Base-by-base conservation (phyloP, 495 filamentous ascomycete species). In the Corynascus novoguineensis region DNA sequence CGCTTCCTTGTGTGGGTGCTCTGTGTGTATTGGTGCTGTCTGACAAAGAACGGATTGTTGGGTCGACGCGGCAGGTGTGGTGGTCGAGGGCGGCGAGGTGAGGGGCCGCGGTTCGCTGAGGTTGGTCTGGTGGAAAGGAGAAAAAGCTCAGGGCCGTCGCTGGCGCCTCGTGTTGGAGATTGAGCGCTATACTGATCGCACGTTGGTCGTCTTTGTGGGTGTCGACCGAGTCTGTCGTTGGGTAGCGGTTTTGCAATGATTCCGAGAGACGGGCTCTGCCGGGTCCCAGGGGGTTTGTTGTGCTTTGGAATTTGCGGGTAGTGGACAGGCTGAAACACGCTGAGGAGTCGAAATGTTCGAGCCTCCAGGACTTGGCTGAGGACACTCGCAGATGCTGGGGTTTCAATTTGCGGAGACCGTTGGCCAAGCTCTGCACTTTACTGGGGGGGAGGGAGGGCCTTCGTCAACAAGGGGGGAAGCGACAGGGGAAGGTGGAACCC, bases 241-340 rank as follows among this genome's bases (percentile, higher is more conserved):
- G 48, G n/a, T n/a, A n/a, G n/a, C n/a, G n/a, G n/a, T n/a, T n/a
- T 48, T 38, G 57, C 60, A 50, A 42, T n/a, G 55, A 50, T 40
- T 8, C n/a, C n/a, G n/a, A 25, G 24, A 49, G 38, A 59, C 28
- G 50, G 50, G 5, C 32, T 10, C 32, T 27, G 60, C 15, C 31
- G 61, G 61, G 66, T 60, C 53, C 59, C 53, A 60, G 53, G 56
- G 64, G 53, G 57, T n/a, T n/a, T n/a, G 61, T 61, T 60, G 56
- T 65, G 65, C 49, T 60, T 64, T 57, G 59, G 44, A 60, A 59
- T 65, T 50, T 67, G 64, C 61, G 67, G 57, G 64, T 64, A 50
- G 68, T 62, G 64, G 67, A 60, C 53, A 63, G 61, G 68, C 72
- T 76, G 74, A 76, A 77, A 78, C 72, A 73, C 64, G 60, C 53